Conservation (phyloP, 2,329 filamentous ascomycete genomes). For the Venturia pyrina region DNA sequence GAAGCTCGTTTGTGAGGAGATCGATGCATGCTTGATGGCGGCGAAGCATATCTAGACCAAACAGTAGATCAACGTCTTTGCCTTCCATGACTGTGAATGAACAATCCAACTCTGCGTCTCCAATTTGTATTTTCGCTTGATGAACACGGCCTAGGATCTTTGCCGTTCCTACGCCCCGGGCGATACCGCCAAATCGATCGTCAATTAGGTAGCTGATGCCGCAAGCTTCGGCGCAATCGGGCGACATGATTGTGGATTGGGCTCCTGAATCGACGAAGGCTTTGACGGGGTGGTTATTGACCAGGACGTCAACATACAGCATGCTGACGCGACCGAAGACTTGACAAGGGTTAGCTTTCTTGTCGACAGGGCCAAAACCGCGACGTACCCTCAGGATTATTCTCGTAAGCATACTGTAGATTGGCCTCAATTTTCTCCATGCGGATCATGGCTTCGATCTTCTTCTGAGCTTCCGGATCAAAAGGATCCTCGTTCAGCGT, state of each 20-base stretch:
- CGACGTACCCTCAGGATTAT: constrained; percentile 73
- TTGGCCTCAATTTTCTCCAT: constrained; percentile 93
- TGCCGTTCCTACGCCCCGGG: constrained; percentile 87
- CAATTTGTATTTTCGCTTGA: constrained; percentile 89
- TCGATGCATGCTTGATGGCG: constrained; percentile 91
- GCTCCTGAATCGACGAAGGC: constrained; percentile 95
- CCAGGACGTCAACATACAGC: constrained; percentile 91
- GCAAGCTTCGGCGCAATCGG: constrained; percentile 78
- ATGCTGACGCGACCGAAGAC: constrained; percentile 93
- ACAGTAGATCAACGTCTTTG: constrained; percentile 84
- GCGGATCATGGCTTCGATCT: constrained; percentile 95
- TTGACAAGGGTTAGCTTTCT: constrained; percentile 28
- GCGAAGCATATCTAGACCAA: constrained; percentile 95
- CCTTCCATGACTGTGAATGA: constrained; percentile 99
- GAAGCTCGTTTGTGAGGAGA: constrained; percentile 68
- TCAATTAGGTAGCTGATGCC: constrained; percentile 96
- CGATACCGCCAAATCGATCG: constrained; percentile 81
- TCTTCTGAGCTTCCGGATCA: constrained; percentile 79
- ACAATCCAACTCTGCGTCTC: constrained; percentile 75
- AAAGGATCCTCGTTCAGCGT: constrained; percentile 89
- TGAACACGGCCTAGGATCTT: constrained; percentile 92
- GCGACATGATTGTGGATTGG: constrained; percentile 98
- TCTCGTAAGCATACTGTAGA: constrained; percentile 78
- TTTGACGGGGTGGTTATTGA: constrained; percentile 87
- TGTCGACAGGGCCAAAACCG: neutral